Evolutionary conservation across 495 filamentous ascomycete species (phyloP), one percentile per base, ranked within the genome.

Genomic region (Monascus purpureus): DNA sequence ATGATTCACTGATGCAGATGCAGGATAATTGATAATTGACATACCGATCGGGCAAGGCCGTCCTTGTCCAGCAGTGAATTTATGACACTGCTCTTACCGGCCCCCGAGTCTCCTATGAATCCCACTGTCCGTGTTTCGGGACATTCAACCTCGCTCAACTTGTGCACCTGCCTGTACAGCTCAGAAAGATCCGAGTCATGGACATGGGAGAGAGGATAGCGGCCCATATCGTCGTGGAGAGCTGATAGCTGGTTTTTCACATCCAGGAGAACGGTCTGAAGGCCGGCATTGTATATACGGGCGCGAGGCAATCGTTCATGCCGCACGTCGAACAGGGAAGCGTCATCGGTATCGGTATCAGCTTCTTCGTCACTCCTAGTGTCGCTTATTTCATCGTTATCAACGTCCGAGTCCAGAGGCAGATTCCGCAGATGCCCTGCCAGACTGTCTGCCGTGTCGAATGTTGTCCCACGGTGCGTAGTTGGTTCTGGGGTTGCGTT

Each of bases 31-130:
- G n/a, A n/a, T 17, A 36, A 7, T 15, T 7, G 16, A 39, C 35
- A 17, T 36, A 56, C 55, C 14, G 55, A 49, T 8, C 48, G 47
- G 8, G 52, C 32, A 1, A 58, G 36, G 4, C 39, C 35, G 1
- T 32, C 17, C 17, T 39, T 31, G 20, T 49, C 43, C 3, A 58
- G 44, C 7, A 58, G 13, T 2, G 47, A 58, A 22, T 58, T 58
- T 14, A 58, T 52, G 1, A 58, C 2, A 7, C 40, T 48, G 33
- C 53, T 58, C 37, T 58, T 58, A 0, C 53, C 53, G 51, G 19
- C 12, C 13, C 41, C 43, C 3, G 43, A 43, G 14, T 45, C 35
- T 2, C 43, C 42, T 12, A 46, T 47, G 16, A 49, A 42, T 8
- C 45, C 51, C 6, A 55, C 40, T 11, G 37, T 52, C 2, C 51